A percentile compares a stretch with the other conserved stretches of the same genome.
Evolutionary conservation across 2,329 filamentous ascomycete genomes (phyloP).

Genomic region (Ophiostoma sp.): DNA sequence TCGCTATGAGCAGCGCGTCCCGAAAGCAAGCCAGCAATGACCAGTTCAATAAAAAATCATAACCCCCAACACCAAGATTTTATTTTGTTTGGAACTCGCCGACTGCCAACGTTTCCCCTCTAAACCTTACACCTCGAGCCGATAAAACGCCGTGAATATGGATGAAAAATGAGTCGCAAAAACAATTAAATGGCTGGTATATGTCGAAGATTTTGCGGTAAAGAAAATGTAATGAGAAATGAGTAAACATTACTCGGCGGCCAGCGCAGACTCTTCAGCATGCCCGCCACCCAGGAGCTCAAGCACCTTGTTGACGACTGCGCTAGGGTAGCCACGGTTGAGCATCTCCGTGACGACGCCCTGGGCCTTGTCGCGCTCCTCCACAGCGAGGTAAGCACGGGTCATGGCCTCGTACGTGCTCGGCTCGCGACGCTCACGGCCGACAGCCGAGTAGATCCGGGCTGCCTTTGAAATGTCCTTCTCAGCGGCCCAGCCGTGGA

Average conservation of each 20-base stretch:
- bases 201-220: not conserved
- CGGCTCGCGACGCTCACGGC: slow-evolving; percentile 75
- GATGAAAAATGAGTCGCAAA: slow-evolving; percentile 9
- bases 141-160: slow-evolving; percentile 1
- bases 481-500: slow-evolving; percentile 89
- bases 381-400: slow-evolving; percentile 77
- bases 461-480: slow-evolving; percentile 74
- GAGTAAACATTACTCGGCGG: slow-evolving; percentile 2
- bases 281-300: slow-evolving; percentile 64
- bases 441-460: slow-evolving; percentile 72
- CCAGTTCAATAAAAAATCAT: not conserved
- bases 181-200: slow-evolving; percentile 7
- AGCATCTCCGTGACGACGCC: slow-evolving; percentile 84
- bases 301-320: slow-evolving; percentile 88
- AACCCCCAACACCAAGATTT: slow-evolving; percentile 7
- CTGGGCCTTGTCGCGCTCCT: slow-evolving; percentile 72
- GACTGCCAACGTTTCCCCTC: slow-evolving; percentile 1
- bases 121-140: not conserved
- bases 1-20: not conserved
- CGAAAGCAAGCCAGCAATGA: not conserved
- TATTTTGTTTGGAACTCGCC: slow-evolving; percentile 11
- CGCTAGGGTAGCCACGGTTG: slow-evolving; percentile 79
- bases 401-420: slow-evolving; percentile 99
- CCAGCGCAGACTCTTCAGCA: slow-evolving; percentile 18
- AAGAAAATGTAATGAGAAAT: not conserved